Base-by-base conservation (phyloP, 202 grass and related monocot genomes). In the Carex sylvatica region DNA sequence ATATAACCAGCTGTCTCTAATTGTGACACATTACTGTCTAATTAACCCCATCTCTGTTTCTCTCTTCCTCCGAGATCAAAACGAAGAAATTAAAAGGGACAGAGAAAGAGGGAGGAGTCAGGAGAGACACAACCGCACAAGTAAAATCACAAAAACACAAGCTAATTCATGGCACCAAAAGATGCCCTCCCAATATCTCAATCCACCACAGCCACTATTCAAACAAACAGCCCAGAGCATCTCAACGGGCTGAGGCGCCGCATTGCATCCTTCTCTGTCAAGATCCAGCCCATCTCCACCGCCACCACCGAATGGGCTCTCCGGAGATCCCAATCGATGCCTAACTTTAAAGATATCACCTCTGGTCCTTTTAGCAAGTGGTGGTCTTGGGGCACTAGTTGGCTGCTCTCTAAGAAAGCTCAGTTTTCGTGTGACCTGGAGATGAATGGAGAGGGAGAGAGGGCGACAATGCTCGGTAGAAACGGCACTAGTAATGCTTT, bases 381-480 rank as follows among this genome's bases (percentile, higher is more conserved):
- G 96, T 98, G 96, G 96, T 87, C 83, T 8, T 88, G 83, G 90
- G 88, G 92, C 0, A 49, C 89, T 69, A 87, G 88, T 23, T 98
- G 96, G 91, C 61, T 99, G 15, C 86, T 95, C 19, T 91, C 78
- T 49, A 87, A 90, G 71, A 89, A 86, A 81, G 87, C 88, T 3
- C 61, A 85, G 10, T 84, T 98, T 90, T 89, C 89, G 33, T 63
- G 64, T 2, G 91, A 84, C 44, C 53, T 95, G 20, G 89, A 95
- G 83, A 89, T 87, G 91, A 86, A 80, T 80, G 89, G 87, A 19
- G 91, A 95, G 62, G 91, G 88, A 53, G 92, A 95, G 80, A 90
- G 89, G 81, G 74, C 75, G 16, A 82, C 68, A 1, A 86, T 84
- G 78, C 88, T 93, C 2, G 88, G 90, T 0, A 88, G 67, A 78